Base-by-base conservation (phyloP, 495 filamentous ascomycete species). In the Aspergillus asperescens region DNA sequence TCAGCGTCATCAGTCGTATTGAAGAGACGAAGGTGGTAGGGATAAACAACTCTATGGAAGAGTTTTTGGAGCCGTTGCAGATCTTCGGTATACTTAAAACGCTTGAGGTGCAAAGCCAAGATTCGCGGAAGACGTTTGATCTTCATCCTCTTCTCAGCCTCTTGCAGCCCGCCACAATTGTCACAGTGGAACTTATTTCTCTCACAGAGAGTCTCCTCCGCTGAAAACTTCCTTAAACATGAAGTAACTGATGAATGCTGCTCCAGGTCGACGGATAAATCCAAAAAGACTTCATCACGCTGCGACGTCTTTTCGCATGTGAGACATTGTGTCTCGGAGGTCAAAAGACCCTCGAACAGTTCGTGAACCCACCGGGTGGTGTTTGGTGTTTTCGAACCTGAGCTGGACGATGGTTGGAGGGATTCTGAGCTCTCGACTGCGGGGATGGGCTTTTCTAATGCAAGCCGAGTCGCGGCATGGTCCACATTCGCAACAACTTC, bases 101-200 rank as follows among this genome's bases (percentile, higher is more conserved):
- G 78, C 63, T 98, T 98, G 49, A 98, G 71, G 60, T 98, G 94
- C 45, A 98, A 70, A 7, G 93, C 90, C 50, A 98, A 68, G 32
- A 98, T 90, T 58, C 87, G 89, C 1, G 93, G 93, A 55, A 96
- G 72, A 49, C 89, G 82, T 70, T 98, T 98, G 55, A 98, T 90
- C 76, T 98, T 98, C 93, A 98, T 98, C 12, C 93, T 81, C 75
- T 98, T 98, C 64, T 97, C 93, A 0, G 93, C 93, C 70, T 98
- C 93, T 70, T 98, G 94, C 18, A 98, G 73, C 4, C 94, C 94
- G 41, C 94, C 93, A 57, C 93, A 98, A 56, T 89, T 89, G 63
- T 98, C 93, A 67, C 93, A 98, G 63, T 97, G 93, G 58, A 98
- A 98, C 59, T 98, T 95, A 73, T 98, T 98, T 50, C 89, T 81